Evolutionary conservation across 1,139 yeast species (phyloP), one percentile per base, ranked within the genome.

Genomic region (Yamadazyma spencermartinsiae): DNA sequence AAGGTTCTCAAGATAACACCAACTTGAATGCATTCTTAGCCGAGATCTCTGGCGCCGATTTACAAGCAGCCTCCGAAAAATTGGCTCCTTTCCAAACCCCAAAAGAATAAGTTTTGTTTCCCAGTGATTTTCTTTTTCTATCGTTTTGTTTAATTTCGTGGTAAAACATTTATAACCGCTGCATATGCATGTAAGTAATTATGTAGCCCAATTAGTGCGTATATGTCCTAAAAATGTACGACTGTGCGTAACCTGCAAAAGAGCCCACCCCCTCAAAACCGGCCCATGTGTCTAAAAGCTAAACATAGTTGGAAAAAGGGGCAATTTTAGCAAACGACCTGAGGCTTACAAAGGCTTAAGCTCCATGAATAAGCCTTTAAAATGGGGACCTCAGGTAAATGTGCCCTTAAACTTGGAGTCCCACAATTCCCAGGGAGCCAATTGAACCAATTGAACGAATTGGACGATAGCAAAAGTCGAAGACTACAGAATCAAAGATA

Each of bases 1-100:
- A 74, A 17, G 96, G 96, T 3, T 82, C 82, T 58, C 87, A 79
- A 54, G 96, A 89, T 60, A 89, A 89, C 61, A 86, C 72, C 37
- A 95, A 87, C 48, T 76, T 89, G 47, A 96, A 95, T 5, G 56
- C 68, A 23, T 87, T 83, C 56, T 71, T 88, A 79, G 82, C 73
- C 37, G 51, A 66, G 2, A 67, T 78, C 46, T 69, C 86, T 27
- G 79, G 73, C 16, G 70, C 80, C 13, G 72, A 77, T 49, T 65
- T 87, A 47, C 60, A 55, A 1, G 51, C 63, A 20, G 74, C 82
- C 9, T 79, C 90, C 26, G 38, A 39, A 20, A 38, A 39, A 27
- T 44, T 46, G 31, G 19, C 31, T 8, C 11, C 8, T 10, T 23
- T 23, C 26, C 26, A 23, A n/a, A n/a, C n/a, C n/a, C n/a, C n/a